These are phyloP conservation scores for Rhodotorula sp. DNA, from an alignment of 1,284 basidiomycete genomes.

Conservation along the genomic window DNA sequence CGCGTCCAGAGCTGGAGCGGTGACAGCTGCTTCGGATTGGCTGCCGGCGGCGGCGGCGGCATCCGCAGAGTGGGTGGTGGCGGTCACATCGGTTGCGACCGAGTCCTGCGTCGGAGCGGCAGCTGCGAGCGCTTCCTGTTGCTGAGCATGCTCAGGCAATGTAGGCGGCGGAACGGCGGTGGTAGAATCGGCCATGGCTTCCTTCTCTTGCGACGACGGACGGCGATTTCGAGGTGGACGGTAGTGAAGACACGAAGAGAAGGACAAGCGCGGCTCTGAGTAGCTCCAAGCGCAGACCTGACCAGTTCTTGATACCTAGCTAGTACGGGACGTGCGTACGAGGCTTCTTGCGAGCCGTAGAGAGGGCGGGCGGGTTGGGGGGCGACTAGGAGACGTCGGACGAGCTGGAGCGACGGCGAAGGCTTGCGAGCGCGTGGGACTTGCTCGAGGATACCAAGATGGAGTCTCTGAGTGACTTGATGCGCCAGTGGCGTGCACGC, in stretches of 20 bases:
- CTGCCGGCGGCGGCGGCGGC: background rate
- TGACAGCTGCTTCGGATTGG: background rate
- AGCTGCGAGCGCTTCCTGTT: background rate
- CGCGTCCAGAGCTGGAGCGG: background rate
- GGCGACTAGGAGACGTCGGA: background rate
- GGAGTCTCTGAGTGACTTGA: background rate
- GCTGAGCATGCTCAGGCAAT: background rate
- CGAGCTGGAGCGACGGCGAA: constrained; percentile 1
- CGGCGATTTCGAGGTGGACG: background rate
- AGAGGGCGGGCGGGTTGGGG: background rate
- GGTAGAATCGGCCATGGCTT: background rate
- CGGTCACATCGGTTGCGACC: background rate
- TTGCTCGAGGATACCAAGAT: background rate
- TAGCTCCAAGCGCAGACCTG: background rate
- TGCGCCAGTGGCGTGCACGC: background rate
- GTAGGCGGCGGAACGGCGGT: background rate
- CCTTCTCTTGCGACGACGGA: background rate
- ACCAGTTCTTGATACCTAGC: background rate
- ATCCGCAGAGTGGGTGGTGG: background rate
- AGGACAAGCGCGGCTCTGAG: background rate
- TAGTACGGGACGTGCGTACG: background rate
- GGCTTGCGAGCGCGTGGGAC: constrained; percentile 4
- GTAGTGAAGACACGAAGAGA: too few species aligned
- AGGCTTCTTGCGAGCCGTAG: background rate
- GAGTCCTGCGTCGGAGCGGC: background rate